Evolutionary conservation across 495 filamentous ascomycete species (phyloP).

Genomic region (Friedmanniomyces endolithicus): DNA sequence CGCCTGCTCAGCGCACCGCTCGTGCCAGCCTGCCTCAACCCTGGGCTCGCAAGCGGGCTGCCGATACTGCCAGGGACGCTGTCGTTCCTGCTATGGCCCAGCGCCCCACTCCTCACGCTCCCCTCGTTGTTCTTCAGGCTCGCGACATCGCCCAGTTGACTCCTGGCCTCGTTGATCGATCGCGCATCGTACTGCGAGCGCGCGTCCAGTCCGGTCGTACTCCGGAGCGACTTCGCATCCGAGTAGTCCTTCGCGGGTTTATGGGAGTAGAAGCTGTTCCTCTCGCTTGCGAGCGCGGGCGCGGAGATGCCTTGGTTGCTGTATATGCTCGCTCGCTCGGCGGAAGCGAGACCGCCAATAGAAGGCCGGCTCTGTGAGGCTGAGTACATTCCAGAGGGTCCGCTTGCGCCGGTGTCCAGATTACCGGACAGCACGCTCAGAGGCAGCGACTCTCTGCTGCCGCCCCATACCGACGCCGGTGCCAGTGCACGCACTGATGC

Average conservation of each 20-base stretch:
- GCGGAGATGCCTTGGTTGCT: constrained; percentile 57
- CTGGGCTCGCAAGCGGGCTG: constrained; percentile 51
- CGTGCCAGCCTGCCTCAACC: constrained; percentile 31
- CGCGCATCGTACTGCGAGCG: constrained; percentile 25
- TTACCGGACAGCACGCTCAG: constrained; percentile 77
- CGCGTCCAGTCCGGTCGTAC: constrained; percentile 12
- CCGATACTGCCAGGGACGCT: constrained; percentile 68
- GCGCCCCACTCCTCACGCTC: constrained; percentile 63
- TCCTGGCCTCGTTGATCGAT: constrained; percentile 11
- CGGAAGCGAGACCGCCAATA: constrained; percentile 49
- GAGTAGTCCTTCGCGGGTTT: constrained; percentile 35
- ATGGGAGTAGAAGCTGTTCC: constrained; percentile 65
- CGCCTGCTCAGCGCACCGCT: constrained; percentile 44
- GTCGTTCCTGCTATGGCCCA: constrained; percentile 69
- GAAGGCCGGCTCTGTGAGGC: constrained; percentile 34
- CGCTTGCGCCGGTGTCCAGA: constrained; percentile 35
- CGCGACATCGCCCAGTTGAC: constrained; percentile 43
- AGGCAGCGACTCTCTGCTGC: constrained; percentile 75
- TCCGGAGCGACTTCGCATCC: constrained; percentile 17
- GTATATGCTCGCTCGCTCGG: constrained; percentile 72
- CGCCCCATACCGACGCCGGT: constrained; percentile 83
- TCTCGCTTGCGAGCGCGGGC: constrained; percentile 53
- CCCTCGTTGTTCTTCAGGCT: constrained; percentile 50
- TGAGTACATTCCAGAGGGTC: constrained; percentile 38
- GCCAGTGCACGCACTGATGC: constrained; percentile 87